Conservation (phyloP, 257 asterid species). For the Nicotiana otophora region DNA sequence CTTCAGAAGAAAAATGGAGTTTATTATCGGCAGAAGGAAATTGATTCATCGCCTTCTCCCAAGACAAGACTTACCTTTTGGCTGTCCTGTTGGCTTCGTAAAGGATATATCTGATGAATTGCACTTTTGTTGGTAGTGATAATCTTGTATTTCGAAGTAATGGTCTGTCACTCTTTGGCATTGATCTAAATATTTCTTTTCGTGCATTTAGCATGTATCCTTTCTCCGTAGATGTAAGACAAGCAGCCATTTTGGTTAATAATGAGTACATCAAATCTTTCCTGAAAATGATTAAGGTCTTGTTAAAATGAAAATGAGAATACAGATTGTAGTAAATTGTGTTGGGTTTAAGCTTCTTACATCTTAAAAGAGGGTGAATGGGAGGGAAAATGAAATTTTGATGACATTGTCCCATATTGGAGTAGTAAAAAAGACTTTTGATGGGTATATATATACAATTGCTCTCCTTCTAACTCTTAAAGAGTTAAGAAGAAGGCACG, state of each 20-base stretch:
- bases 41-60: not conserved
- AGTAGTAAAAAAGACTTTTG: too few relatives aligned
- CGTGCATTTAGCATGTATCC: not conserved
- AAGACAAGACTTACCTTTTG: not conserved
- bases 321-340: not conserved
- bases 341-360: too few relatives aligned
- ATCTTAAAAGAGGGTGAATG: too few relatives aligned
- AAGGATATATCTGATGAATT: not conserved
- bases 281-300: not conserved
- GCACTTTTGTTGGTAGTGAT: not conserved
- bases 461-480: too few relatives aligned
- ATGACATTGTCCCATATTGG: too few relatives aligned
- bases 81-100: not conserved
- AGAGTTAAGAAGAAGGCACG: too few relatives aligned
- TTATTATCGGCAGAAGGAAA: not conserved
- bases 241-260: not conserved
- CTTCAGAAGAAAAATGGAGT: conserved; percentile 17
- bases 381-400: too few relatives aligned
- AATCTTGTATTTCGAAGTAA: not conserved
- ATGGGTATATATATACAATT: too few relatives aligned
- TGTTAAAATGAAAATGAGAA: not conserved
- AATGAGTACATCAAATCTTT: not conserved
- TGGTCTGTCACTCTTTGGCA: not conserved
- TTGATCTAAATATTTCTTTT: not conserved
- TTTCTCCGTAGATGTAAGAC: not conserved